These are phyloP conservation scores for Spinacia oleracea DNA, from an alignment of 179 eudicot genomes.

Conservation along the genomic window DNA sequence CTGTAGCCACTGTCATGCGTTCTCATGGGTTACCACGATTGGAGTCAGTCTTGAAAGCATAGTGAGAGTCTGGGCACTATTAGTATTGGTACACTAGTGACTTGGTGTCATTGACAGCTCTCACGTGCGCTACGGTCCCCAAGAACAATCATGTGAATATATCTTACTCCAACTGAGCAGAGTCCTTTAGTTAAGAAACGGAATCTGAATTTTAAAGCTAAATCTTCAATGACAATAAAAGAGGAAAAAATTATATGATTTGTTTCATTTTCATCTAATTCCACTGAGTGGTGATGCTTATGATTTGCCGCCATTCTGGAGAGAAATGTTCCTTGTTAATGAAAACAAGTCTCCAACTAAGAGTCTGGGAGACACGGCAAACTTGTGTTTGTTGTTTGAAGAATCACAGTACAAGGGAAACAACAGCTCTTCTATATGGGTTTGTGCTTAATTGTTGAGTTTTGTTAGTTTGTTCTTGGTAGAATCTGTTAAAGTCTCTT, in stretches of 20 bases:
- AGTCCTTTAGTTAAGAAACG: background rate
- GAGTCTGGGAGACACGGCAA: background rate
- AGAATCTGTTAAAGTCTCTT: background rate
- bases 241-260: background rate
- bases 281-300: no score
- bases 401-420: background rate
- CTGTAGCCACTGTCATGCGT: background rate
- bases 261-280: background rate
- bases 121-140: background rate
- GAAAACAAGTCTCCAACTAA: background rate
- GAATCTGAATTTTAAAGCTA: background rate
- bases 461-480: background rate
- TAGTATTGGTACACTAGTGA: no score
- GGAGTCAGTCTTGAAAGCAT: slow-evolving; percentile 4
- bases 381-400: background rate
- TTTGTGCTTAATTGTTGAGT: background rate
- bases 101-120: background rate
- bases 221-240: background rate
- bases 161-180: background rate
- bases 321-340: background rate
- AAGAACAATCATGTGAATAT: background rate
- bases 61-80: background rate
- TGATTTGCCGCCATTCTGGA: background rate
- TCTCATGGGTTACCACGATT: background rate
- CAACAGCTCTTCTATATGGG: background rate